Base-by-base conservation (phyloP, 352 stramenopile species). In the Blastocystis sp. region DNA sequence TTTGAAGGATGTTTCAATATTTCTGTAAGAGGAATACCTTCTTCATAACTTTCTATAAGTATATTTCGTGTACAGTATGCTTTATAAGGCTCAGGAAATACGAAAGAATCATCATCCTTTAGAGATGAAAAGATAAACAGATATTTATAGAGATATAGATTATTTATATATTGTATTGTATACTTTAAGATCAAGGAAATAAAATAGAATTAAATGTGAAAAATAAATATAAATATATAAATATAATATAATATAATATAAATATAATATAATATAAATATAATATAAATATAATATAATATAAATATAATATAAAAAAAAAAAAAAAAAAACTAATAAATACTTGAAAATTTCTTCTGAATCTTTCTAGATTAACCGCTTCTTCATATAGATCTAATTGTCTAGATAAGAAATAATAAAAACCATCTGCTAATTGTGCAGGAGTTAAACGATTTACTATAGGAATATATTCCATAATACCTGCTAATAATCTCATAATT, bases 31-130 rank as follows among this genome's bases (percentile, higher is more conserved):
- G 52, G 52, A 33, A 34, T 52, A 21, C 34, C 52, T 19, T 43
- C 19, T 25, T 62, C 52, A 24, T 32, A 62, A 2, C 39, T 54
- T 28, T 62, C 52, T 0, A 62, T 31, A 1, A 62, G 6, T 3
- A 62, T 32, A 23, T 7, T 27, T n/a, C 39, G 28, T 1, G 52
- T 62, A 2, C 39, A 54, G 18, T 54, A 30, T 27, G 48, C 54
- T 4, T 54, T n/a, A 16, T 49, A 49, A 0, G 52, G 52, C 13
- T 62, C 13, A 4, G 52, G 52, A n/a, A 62, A 62, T 5, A 44
- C n/a, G 32, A 62, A 62, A 16, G 48, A 28, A 32, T 62, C 52
- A 28, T 62, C 52, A 32, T 62, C 52, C 46, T 56, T 27, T 0
- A 11, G 4, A n/a, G n/a, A n/a, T n/a, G n/a, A n/a, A n/a, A n/a